Evolutionary conservation across 192 early-diverging fungal species (phyloP).

Genomic region (Rhizophlyctis rosea): DNA sequence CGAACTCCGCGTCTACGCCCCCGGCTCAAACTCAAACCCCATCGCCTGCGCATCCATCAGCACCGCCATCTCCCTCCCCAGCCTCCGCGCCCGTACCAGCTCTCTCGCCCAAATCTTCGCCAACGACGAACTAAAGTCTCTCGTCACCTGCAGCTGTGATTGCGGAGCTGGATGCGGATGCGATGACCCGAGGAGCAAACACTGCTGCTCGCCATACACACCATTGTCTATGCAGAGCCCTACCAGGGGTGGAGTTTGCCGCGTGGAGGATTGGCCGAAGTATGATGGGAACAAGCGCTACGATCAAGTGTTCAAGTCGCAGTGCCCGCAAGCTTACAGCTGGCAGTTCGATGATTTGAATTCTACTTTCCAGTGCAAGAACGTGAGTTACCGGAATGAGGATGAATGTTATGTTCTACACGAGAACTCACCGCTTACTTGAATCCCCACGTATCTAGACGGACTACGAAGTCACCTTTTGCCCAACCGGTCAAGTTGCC

Average conservation of each 20-base stretch:
- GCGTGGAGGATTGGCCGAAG: conserved; percentile 25
- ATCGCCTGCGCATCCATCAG: conserved; percentile 6
- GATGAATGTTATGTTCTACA: no score
- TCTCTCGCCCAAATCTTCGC: conserved; percentile 9
- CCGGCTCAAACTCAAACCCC: no score
- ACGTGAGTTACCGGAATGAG: conserved; percentile 18
- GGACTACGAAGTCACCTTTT: no score
- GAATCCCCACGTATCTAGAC: no score
- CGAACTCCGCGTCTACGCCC: neutral
- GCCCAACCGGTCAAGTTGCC: no score
- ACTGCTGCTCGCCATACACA: conserved; percentile 25
- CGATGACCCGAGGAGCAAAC: conserved; percentile 14
- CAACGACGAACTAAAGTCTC: conserved; percentile 14
- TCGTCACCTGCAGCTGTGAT: conserved; percentile 25
- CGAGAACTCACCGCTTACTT: no score
- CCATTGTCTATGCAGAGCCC: conserved; percentile 8
- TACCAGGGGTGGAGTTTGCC: conserved; percentile 19
- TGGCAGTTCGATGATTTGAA: conserved; percentile 40
- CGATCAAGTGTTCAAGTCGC: conserved; percentile 34
- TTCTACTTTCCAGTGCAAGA: conserved; percentile 24
- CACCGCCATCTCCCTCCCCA: neutral
- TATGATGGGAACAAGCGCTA: no score
- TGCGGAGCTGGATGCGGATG: conserved; percentile 17
- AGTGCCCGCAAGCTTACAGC: conserved; percentile 34
- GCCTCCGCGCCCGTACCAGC: conserved; percentile 1